These are phyloP conservation scores for Solanum tarijense DNA, from an alignment of 257 asterid species.

Conservation along the genomic window DNA sequence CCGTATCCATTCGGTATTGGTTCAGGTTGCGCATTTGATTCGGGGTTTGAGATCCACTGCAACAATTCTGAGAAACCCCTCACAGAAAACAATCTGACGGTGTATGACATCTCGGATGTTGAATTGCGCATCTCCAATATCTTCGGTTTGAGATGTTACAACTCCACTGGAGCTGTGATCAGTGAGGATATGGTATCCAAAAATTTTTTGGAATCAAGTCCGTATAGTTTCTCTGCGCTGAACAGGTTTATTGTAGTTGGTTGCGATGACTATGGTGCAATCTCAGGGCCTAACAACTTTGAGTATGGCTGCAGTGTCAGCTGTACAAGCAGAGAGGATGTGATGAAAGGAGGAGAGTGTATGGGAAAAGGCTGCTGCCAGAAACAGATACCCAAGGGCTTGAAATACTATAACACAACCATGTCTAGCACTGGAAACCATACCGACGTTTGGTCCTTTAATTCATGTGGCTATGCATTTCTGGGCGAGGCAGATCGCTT, in stretches of 20 bases:
- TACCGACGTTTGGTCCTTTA: not conserved
- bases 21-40: slow-evolving; percentile 19
- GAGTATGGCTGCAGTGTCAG: not conserved
- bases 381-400: not conserved
- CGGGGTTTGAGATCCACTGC: slow-evolving; percentile 25
- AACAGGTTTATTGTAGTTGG: not conserved
- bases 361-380: slow-evolving; percentile 11
- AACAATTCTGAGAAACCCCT: not conserved
- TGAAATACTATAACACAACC: not conserved
- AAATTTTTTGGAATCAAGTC: not conserved
- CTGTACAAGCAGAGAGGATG: not conserved
- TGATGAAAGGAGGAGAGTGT: not conserved
- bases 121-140: slow-evolving; percentile 34
- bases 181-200: too few relatives aligned
- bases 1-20: slow-evolving; percentile 41
- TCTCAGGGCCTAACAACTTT: not conserved
- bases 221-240: slow-evolving; percentile 4
- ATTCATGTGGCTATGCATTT: slow-evolving; percentile 9
- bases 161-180: slow-evolving; percentile 8
- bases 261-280: not conserved
- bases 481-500: slow-evolving; percentile 4
- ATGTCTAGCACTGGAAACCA: not conserved
- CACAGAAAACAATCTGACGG: not conserved
- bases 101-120: slow-evolving; percentile 39
- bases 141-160: slow-evolving; percentile 35